These are phyloP conservation scores for Globisporangium echinulatum DNA, from an alignment of 352 stramenopile species.

Conservation along the genomic window DNA sequence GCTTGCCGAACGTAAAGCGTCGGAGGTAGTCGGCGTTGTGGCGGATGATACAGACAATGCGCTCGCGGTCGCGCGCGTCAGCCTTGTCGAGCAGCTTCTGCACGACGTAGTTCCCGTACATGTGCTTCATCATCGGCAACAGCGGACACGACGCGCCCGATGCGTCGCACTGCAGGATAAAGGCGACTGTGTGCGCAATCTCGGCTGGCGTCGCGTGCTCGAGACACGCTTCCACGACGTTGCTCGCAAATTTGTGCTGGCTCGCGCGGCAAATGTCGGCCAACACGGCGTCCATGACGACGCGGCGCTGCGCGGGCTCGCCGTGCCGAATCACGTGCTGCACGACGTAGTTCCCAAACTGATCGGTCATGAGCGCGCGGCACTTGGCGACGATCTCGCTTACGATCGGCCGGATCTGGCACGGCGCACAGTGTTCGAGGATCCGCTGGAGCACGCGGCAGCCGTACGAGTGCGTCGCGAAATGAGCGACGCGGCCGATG, in stretches of 20 bases:
- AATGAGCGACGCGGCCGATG: slow-evolving; percentile 80
- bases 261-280: slow-evolving; percentile 88
- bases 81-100: slow-evolving; percentile 94
- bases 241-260: slow-evolving; percentile 94
- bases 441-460: slow-evolving; percentile 98
- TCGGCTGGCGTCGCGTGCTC: slow-evolving; percentile 82
- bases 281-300: slow-evolving; percentile 84
- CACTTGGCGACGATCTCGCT: slow-evolving; percentile 91
- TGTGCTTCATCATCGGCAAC: slow-evolving; percentile 95
- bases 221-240: slow-evolving; percentile 94
- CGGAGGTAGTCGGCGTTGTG: slow-evolving; percentile 89
- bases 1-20: slow-evolving; percentile 90
- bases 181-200: slow-evolving; percentile 72
- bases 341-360: slow-evolving; percentile 99
- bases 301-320: slow-evolving; percentile 63
- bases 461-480: slow-evolving; percentile 97
- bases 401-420: slow-evolving; percentile 90
- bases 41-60: slow-evolving; percentile 88
- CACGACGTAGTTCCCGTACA: slow-evolving; percentile 96
- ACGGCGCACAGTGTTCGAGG: slow-evolving; percentile 91
- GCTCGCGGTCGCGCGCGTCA: slow-evolving; percentile 74
- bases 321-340: slow-evolving; percentile 97
- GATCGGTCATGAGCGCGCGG: slow-evolving; percentile 88
- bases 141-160: slow-evolving; percentile 64
- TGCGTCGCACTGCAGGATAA: slow-evolving; percentile 73